Conservation (phyloP, 2,329 filamentous ascomycete species). For the Colletotrichum higginsianum region DNA sequence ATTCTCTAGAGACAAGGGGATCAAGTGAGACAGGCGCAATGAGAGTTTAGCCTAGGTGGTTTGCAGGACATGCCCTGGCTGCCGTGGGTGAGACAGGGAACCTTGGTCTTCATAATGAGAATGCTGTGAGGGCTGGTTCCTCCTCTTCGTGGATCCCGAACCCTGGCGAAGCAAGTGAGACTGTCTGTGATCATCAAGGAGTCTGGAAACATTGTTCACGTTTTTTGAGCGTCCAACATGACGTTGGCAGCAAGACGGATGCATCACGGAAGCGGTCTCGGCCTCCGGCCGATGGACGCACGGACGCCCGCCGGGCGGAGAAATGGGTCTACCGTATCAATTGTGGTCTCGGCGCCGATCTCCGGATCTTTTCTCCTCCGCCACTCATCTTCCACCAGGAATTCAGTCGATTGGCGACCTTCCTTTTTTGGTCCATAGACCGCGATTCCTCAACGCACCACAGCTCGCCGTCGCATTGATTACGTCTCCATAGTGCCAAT, state of each 20-base stretch:
- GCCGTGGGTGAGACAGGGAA: slow-evolving; percentile 16
- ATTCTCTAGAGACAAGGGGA: slow-evolving; percentile 12
- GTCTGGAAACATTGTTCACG: slow-evolving; percentile 10
- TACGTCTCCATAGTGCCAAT: not conserved
- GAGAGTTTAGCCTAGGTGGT: slow-evolving; percentile 13
- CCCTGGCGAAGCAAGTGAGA: not conserved
- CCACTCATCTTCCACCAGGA: not conserved
- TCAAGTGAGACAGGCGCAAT: slow-evolving; percentile 27
- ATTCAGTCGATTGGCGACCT: slow-evolving; percentile 10
- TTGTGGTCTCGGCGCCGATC: slow-evolving; percentile 9
- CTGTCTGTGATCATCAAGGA: not conserved
- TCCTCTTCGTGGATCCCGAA: not conserved
- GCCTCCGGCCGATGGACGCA: not conserved
- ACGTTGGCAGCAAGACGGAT: slow-evolving; percentile 16
- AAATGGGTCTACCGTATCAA: not conserved
- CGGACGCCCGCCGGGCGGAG: not conserved
- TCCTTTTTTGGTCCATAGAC: slow-evolving; percentile 24
- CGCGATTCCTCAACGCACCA: not conserved
- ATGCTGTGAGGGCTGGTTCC: not conserved
- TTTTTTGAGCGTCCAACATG: not conserved
- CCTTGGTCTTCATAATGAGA: not conserved
- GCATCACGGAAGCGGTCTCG: slow-evolving; percentile 22
- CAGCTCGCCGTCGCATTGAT: not conserved
- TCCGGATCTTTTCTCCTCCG: slow-evolving; percentile 6
- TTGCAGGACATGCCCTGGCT: slow-evolving; percentile 33